Evolutionary conservation across 495 filamentous ascomycete genomes (phyloP).

Genomic region (Penicillium bialowiezense): DNA sequence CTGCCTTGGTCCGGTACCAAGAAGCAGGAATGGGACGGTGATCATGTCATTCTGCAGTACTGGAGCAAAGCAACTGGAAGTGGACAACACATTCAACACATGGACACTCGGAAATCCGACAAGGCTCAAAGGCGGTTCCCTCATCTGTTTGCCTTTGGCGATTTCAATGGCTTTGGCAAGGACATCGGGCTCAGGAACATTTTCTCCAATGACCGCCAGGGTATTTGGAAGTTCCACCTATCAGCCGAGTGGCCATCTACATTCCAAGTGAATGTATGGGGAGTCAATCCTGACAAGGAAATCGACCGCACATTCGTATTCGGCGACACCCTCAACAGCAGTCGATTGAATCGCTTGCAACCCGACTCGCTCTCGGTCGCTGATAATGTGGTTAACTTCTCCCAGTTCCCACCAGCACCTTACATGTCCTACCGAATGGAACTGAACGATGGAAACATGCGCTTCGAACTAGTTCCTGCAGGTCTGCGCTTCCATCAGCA

Average conservation of each 20-base stretch:
- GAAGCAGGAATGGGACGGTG: slow-evolving; percentile 59
- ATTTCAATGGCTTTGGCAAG: slow-evolving; percentile 63
- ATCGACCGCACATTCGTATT: slow-evolving; percentile 55
- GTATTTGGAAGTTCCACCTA: slow-evolving; percentile 59
- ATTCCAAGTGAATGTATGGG: slow-evolving; percentile 68
- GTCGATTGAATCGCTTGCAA: slow-evolving; percentile 61
- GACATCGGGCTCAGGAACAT: slow-evolving; percentile 59
- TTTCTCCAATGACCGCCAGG: slow-evolving; percentile 51
- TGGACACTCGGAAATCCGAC: slow-evolving; percentile 45
- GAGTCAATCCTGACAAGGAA: slow-evolving; percentile 62
- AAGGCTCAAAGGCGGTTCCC: slow-evolving; percentile 50
- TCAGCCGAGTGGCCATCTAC: slow-evolving; percentile 63
- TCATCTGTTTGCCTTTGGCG: slow-evolving; percentile 62
- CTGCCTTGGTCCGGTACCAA: slow-evolving; percentile 60
- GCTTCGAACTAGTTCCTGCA: slow-evolving; percentile 47
- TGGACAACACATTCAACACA: slow-evolving; percentile 61
- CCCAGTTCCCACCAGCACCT: slow-evolving; percentile 50
- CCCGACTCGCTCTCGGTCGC: slow-evolving; percentile 51
- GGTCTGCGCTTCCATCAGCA: slow-evolving; percentile 55
- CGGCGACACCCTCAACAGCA: slow-evolving; percentile 62
- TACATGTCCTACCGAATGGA: slow-evolving; percentile 54
- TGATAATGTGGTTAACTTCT: slow-evolving; percentile 59
- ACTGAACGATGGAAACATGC: slow-evolving; percentile 53
- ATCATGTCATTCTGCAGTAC: slow-evolving; percentile 67
- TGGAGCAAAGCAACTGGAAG: slow-evolving; percentile 64